Percentiles rank a stretch among this genome's conserved stretches.
These are phyloP conservation scores for Corynascus novoguineensis DNA, from an alignment of 495 filamentous ascomycete species.

Conservation along the genomic window DNA sequence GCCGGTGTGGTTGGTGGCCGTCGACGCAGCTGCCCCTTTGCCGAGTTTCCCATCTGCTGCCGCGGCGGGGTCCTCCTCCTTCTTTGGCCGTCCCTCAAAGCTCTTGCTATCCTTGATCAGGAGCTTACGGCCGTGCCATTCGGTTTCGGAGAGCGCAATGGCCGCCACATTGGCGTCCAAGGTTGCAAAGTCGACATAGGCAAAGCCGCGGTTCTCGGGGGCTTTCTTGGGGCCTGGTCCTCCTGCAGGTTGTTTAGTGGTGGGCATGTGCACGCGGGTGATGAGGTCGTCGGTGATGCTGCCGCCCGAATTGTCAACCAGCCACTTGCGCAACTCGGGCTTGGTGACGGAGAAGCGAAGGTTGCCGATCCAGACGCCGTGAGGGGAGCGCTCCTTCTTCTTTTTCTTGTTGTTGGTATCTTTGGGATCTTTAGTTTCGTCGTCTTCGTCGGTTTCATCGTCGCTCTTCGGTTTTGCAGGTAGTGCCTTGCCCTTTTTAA, in stretches of 20 bases:
- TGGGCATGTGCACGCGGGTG: slow-evolving; percentile 78
- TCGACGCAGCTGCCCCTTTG: slow-evolving; percentile 25
- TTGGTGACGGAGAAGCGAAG: slow-evolving; percentile 72
- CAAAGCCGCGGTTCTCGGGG: slow-evolving; percentile 73
- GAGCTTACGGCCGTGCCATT: slow-evolving; percentile 67
- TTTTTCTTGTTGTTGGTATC: slow-evolving; percentile 27
- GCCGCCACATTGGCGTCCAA: slow-evolving; percentile 61
- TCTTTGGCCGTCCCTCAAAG: slow-evolving; percentile 69
- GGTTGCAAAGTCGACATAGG: slow-evolving; percentile 87
- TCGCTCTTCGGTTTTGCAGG: slow-evolving; percentile 37
- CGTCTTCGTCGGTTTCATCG: slow-evolving; percentile 26
- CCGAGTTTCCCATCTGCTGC: slow-evolving; percentile 15
- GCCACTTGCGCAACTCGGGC: slow-evolving; percentile 64
- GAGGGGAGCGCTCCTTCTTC: slow-evolving; percentile 60
- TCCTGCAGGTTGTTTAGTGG: slow-evolving; percentile 31
- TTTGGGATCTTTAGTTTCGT: not conserved
- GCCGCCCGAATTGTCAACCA: slow-evolving; percentile 60
- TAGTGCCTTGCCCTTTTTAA: slow-evolving; percentile 66
- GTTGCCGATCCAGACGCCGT: slow-evolving; percentile 96
- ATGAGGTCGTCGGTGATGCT: slow-evolving; percentile 63
- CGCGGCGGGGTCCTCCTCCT: slow-evolving; percentile 32
- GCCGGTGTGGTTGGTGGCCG: slow-evolving; percentile 30
- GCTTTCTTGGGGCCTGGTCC: slow-evolving; percentile 28
- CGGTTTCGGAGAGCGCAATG: slow-evolving; percentile 71
- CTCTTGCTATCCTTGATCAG: slow-evolving; percentile 87